These are phyloP conservation scores for Avena sativa DNA, from an alignment of 176 grass and related monocot species.

Conservation along the genomic window DNA sequence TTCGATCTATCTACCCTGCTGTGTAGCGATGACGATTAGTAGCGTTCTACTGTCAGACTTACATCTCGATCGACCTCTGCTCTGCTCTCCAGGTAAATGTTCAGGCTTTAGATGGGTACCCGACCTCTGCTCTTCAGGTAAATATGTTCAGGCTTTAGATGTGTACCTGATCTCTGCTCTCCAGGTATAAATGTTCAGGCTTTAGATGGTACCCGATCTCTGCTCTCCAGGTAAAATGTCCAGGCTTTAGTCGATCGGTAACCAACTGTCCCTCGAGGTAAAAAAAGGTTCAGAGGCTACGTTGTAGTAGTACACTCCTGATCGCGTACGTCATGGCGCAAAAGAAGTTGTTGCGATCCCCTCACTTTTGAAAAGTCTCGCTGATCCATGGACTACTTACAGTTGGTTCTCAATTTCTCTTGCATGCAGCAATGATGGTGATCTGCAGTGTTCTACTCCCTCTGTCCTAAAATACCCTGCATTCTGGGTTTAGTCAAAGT, in stretches of 20 bases:
- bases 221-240: constrained; percentile 3
- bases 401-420: not conserved
- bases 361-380: constrained; percentile 31
- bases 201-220: not conserved
- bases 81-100: constrained; percentile 6
- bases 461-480: no score
- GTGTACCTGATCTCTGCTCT: not conserved
- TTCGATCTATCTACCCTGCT: not conserved
- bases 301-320: not conserved
- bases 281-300: constrained; percentile 4
- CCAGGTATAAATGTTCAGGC: not conserved
- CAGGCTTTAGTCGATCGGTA: constrained; percentile 6
- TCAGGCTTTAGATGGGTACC: constrained; percentile 18
- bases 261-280: constrained; percentile 2
- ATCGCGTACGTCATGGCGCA: not conserved
- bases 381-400: not conserved
- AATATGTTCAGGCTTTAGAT: not conserved
- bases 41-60: constrained; percentile 22
- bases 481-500: no score
- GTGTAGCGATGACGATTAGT: not conserved
- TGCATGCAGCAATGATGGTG: not conserved
- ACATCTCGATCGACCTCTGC: no score
- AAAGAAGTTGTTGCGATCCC: constrained; percentile 22
- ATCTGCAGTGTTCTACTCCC: not conserved
- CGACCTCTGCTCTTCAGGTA: not conserved